These are phyloP conservation scores for Sugiyamaella lignohabitans DNA, from an alignment of 805 yeast genomes.

Conservation along the genomic window DNA sequence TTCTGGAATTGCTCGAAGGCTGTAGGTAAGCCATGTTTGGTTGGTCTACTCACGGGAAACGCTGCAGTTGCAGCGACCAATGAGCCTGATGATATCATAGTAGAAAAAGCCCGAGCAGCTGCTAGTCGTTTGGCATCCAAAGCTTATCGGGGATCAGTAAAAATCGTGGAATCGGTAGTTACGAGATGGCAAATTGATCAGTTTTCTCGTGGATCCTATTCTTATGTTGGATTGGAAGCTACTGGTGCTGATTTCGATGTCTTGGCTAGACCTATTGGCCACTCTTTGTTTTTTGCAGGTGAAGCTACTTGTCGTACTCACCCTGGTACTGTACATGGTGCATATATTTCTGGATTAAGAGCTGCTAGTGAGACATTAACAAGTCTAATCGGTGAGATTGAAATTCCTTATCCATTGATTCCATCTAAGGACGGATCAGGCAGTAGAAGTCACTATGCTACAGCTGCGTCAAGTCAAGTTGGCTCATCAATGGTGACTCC, in stretches of 20 bases:
- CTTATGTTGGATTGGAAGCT: slow-evolving; percentile 39
- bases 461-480: slow-evolving; percentile 13
- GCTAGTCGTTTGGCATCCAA: slow-evolving; percentile 27
- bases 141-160: slow-evolving; percentile 12
- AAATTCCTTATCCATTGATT: slow-evolving; percentile 34
- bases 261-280: slow-evolving; percentile 34
- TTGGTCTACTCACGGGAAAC: slow-evolving; percentile 35
- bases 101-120: slow-evolving; percentile 29
- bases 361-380: slow-evolving; percentile 38
- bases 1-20: slow-evolving; percentile 34
- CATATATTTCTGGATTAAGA: slow-evolving; percentile 37
- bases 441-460: slow-evolving; percentile 6
- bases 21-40: slow-evolving; percentile 35
- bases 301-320: slow-evolving; percentile 38
- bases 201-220: slow-evolving; percentile 72
- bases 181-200: slow-evolving; percentile 80
- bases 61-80: slow-evolving; percentile 32
- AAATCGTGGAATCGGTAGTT: slow-evolving; percentile 37
- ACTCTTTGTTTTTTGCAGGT: slow-evolving; percentile 37
- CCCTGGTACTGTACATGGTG: slow-evolving; percentile 41
- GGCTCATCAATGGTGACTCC: slow-evolving; percentile 13
- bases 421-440: slow-evolving; percentile 16
- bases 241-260: slow-evolving; percentile 38
- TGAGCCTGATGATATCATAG: slow-evolving; percentile 30
- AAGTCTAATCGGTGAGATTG: slow-evolving; percentile 35